Percentiles rank a stretch among this genome's conserved stretches.
These are phyloP conservation scores for Penicillium sp. DNA, from an alignment of 2,329 filamentous ascomycete genomes.

Conservation along the genomic window DNA sequence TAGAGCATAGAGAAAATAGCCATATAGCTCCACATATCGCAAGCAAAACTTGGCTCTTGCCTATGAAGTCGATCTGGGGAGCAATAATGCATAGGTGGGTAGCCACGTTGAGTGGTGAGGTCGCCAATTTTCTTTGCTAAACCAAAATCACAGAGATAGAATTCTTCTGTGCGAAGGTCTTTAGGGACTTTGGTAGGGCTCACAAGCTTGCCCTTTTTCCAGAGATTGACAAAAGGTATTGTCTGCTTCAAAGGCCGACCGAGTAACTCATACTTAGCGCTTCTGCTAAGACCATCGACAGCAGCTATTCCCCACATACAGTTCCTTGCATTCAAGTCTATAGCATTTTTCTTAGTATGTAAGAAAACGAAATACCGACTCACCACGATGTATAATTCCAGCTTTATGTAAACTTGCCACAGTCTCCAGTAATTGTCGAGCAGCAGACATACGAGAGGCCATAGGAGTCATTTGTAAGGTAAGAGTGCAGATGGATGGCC, in stretches of 20 bases:
- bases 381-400: slow-evolving; percentile 29
- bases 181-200: slow-evolving; percentile 20
- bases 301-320: slow-evolving; percentile 30
- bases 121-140: slow-evolving; percentile 25
- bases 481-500: slow-evolving; percentile 17
- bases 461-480: slow-evolving; percentile 15
- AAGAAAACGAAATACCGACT: slow-evolving; percentile 9
- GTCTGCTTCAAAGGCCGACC: slow-evolving; percentile 25
- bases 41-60: slow-evolving; percentile 24
- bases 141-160: slow-evolving; percentile 33
- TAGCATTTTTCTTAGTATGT: slow-evolving; percentile 12
- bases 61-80: slow-evolving; percentile 29
- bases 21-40: slow-evolving; percentile 36
- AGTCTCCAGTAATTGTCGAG: slow-evolving; percentile 27
- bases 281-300: slow-evolving; percentile 22
- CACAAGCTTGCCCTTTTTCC: slow-evolving; percentile 28
- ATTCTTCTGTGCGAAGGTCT: slow-evolving; percentile 23
- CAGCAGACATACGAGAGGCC: slow-evolving; percentile 28
- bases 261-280: slow-evolving; percentile 27
- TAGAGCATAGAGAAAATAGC: slow-evolving; percentile 29
- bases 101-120: slow-evolving; percentile 6
- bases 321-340: slow-evolving; percentile 30
- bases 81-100: slow-evolving; percentile 23
- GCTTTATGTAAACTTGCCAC: slow-evolving; percentile 27
- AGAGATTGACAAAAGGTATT: slow-evolving; percentile 26